phyloP scores from a whole-genome alignment of 768 basidiomycete genomes.

The Termitomyces sp. region DNA sequence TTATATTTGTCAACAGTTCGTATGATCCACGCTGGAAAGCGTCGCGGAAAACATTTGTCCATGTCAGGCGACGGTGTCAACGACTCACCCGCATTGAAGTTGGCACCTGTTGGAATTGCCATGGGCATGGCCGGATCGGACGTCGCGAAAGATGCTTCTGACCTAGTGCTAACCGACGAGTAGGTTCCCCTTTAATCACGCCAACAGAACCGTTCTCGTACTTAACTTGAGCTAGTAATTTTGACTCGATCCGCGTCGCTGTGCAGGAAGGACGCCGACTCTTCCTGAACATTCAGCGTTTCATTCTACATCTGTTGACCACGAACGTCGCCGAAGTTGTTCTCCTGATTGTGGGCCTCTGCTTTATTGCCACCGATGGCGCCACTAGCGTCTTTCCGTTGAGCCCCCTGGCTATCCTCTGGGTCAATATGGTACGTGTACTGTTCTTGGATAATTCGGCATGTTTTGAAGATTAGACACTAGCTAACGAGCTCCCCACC shows the following conservation, averaged over 20 bases:
- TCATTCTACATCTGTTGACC: slow-evolving; percentile 47
- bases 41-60: slow-evolving; percentile 44
- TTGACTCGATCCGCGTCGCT: slow-evolving; percentile 55
- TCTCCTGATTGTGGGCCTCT: slow-evolving; percentile 49
- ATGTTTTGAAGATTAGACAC: not conserved
- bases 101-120: slow-evolving; percentile 50
- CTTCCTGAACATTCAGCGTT: slow-evolving; percentile 52
- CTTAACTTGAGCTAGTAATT: slow-evolving; percentile 29
- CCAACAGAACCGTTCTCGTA: not conserved
- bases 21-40: slow-evolving; percentile 56
- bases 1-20: slow-evolving; percentile 20
- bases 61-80: slow-evolving; percentile 61
- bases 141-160: slow-evolving; percentile 50
- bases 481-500: slow-evolving; percentile 42
- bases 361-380: slow-evolving; percentile 43
- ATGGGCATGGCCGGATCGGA: slow-evolving; percentile 55
- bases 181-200: slow-evolving; percentile 9
- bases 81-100: slow-evolving; percentile 52
- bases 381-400: slow-evolving; percentile 48
- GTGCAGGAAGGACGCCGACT: slow-evolving; percentile 53
- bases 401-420: slow-evolving; percentile 45
- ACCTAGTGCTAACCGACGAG: slow-evolving; percentile 56
- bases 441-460: no score
- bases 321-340: slow-evolving; percentile 52
- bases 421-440: slow-evolving; percentile 44